Evolutionary conservation across 2,329 filamentous ascomycete species (phyloP).

Genomic region (Colletotrichum musicola): DNA sequence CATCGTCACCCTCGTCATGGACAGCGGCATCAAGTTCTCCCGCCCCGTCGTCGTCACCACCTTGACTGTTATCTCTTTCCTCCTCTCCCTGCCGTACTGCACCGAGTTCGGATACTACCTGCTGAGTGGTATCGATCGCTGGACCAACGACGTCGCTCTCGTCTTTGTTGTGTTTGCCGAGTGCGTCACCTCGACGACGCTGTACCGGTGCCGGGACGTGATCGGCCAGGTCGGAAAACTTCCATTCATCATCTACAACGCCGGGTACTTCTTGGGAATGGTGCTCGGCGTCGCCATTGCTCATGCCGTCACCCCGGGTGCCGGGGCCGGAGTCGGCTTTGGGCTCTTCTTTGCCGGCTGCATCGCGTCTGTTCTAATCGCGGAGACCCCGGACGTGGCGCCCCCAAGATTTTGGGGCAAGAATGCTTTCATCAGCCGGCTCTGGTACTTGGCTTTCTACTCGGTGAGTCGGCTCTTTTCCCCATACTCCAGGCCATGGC

Average conservation of each 20-base stretch:
- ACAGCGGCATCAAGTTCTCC: conserved; percentile 61
- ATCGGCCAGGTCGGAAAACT: conserved; percentile 57
- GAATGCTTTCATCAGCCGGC: conserved; percentile 52
- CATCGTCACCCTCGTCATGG: conserved; percentile 65
- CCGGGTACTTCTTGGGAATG: conserved; percentile 66
- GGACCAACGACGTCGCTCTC: conserved; percentile 67
- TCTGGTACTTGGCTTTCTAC: conserved; percentile 69
- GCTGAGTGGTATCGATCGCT: conserved; percentile 66
- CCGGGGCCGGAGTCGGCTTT: conserved; percentile 64
- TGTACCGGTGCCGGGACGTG: conserved; percentile 65
- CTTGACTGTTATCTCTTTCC: conserved; percentile 63
- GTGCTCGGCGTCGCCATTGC: conserved; percentile 64
- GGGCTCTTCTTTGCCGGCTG: conserved; percentile 62
- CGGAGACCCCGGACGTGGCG: conserved; percentile 55
- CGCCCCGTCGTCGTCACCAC: conserved; percentile 62
- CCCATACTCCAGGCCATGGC: too few relatives aligned
- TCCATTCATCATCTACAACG: conserved; percentile 60
- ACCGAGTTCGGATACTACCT: conserved; percentile 70
- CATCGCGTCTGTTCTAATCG: conserved; percentile 54
- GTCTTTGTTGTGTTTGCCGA: conserved; percentile 68
- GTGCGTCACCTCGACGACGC: conserved; percentile 64
- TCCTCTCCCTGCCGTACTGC: conserved; percentile 68
- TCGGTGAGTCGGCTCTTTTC: conserved; percentile 57
- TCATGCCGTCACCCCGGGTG: conserved; percentile 58
- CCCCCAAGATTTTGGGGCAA: conserved; percentile 57